Percentiles rank a stretch among this genome's conserved stretches.
Evolutionary conservation across 2,329 filamentous ascomycete species (phyloP).

Genomic region (Catunica adiposa): DNA sequence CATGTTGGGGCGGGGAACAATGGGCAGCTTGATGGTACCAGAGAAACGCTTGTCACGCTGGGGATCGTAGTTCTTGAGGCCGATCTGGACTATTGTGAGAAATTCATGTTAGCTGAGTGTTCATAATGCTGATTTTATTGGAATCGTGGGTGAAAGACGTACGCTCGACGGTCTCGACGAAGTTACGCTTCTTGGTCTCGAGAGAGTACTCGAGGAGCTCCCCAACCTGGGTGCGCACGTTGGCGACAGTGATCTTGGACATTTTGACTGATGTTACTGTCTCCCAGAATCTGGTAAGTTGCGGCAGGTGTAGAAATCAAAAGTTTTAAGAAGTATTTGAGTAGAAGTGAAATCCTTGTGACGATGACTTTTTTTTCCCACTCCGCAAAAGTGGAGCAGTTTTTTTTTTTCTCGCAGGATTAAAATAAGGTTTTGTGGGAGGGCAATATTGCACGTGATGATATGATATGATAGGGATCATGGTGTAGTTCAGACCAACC

Average conservation of each 20-base stretch:
- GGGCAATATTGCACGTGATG: slow-evolving; percentile 14
- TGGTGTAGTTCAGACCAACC: not conserved
- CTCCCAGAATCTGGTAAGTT: slow-evolving; percentile 42
- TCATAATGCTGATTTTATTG: not conserved
- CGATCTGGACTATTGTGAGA: slow-evolving; percentile 47
- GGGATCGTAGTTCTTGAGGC: slow-evolving; percentile 97
- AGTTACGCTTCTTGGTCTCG: slow-evolving; percentile 94
- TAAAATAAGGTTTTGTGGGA: slow-evolving; percentile 10
- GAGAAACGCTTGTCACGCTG: slow-evolving; percentile 99
- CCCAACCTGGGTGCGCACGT: slow-evolving; percentile 88
- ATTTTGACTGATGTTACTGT: slow-evolving; percentile 48
- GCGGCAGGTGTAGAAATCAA: slow-evolving; percentile 5
- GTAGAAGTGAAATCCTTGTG: too few species aligned
- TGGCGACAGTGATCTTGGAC: slow-evolving; percentile 83
- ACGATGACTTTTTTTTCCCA: not conserved
- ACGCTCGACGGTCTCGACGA: slow-evolving; percentile 74
- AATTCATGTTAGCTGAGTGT: slow-evolving; percentile 3
- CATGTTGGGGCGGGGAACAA: slow-evolving; percentile 83
- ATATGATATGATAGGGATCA: not conserved
- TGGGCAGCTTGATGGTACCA: slow-evolving; percentile 89
- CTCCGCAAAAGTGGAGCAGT: not conserved
- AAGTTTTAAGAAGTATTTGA: not conserved
- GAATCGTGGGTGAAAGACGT: slow-evolving; percentile 14
- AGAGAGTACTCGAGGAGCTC: slow-evolving; percentile 89
- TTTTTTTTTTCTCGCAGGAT: not conserved